phyloP scores from a whole-genome alignment of 129 eudicot species.

The Escallonia herrerae region DNA sequence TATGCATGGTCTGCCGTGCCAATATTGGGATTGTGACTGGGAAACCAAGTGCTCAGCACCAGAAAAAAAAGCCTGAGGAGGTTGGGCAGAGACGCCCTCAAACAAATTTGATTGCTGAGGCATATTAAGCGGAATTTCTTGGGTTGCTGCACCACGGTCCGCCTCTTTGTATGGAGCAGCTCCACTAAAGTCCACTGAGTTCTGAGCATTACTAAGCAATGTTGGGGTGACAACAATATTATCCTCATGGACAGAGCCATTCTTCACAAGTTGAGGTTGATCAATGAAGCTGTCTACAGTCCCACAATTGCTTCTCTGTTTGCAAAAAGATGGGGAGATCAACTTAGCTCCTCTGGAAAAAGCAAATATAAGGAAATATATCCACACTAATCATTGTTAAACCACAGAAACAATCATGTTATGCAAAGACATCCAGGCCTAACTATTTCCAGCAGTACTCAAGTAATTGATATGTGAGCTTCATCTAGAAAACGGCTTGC shows the following conservation, averaged over 20 bases:
- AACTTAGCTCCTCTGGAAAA: conserved; percentile 8
- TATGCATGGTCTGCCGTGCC: conserved; percentile 27
- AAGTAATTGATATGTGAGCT: too few species aligned
- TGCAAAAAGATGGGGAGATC: conserved; percentile 7
- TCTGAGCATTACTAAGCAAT: conserved; percentile 32
- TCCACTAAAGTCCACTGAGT: conserved; percentile 45
- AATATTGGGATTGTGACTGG: conserved; percentile 24
- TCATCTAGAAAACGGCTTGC: too few species aligned
- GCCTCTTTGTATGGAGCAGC: conserved; percentile 26
- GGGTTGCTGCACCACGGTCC: conserved; percentile 28
- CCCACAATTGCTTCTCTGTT: conserved; percentile 53
- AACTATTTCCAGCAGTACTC: too few species aligned
- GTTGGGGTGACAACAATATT: conserved; percentile 29
- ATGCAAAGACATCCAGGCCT: too few species aligned
- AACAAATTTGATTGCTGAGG: conserved; percentile 41
- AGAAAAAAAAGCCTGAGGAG: conserved; percentile 36
- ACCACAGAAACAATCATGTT: too few species aligned
- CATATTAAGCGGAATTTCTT: conserved; percentile 29
- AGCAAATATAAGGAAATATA: not conserved
- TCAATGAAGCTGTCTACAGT: conserved; percentile 47
- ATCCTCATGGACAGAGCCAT: conserved; percentile 38
- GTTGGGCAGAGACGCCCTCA: conserved; percentile 25
- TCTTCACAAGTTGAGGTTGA: conserved; percentile 43
- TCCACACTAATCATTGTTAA: not conserved
- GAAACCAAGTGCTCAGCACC: conserved; percentile 42